Evolutionary conservation across 345 rosid genomes (phyloP), one percentile per base, ranked within the genome.

Genomic region (Salix arbutifolia): DNA sequence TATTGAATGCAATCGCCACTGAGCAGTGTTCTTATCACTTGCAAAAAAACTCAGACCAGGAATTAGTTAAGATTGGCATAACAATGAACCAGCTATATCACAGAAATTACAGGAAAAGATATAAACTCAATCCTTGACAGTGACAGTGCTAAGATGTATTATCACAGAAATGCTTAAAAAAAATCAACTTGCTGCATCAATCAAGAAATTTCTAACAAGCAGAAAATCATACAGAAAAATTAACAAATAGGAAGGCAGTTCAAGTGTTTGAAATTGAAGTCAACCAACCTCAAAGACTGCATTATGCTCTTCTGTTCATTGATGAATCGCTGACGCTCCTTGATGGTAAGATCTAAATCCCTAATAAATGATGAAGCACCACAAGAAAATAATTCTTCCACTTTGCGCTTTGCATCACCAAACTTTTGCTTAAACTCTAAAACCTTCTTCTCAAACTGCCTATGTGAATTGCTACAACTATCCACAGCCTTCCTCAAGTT

Each of bases 221-320:
- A 11, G 10, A n/a, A 17, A 37, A 72, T 67, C 4, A 62, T 38
- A 50, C 58, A 40, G 67, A 40, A 42, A 70, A 23, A 19, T 17
- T 48, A 19, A 53, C 21, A 30, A 71, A 18, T 30, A 50, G 10
- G 23, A 38, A 66, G 35, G 56, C 4, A 26, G 25, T 65, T 28
- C 25, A 78, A 69, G 71, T 25, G 8, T 78, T 37, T 48, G 38
- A 66, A 71, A 70, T 31, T 18, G n/a, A 37, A 70, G 31, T 50
- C 69, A 79, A 78, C 92, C 67, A 80, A 96, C 99, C 99, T 96
- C 84, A 96, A 83, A 65, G 98, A 92, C 77, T 96, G 99, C 97
- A 92, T 90, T 78, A 94, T 89, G 82, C 92, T 92, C 83, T 89
- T 94, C 74, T 94, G 94, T 77, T 96, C 98, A 61, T 84, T 79